Conservation (phyloP, 1,284 basidiomycete species). For the Cryptococcus hybrid region DNA sequence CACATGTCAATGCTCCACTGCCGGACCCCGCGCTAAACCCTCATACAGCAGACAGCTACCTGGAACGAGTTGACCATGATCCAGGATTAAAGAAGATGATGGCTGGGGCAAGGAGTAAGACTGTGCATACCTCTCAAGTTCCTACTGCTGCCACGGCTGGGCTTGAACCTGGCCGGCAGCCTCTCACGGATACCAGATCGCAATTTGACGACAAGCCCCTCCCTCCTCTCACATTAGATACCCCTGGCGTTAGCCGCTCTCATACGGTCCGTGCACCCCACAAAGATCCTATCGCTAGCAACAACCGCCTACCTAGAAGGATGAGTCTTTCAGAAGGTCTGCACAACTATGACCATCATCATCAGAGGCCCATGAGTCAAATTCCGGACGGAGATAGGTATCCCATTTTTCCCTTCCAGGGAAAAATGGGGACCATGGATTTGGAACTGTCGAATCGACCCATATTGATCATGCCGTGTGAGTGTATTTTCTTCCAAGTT, state of each 20-base stretch:
- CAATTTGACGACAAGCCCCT: slow-evolving; percentile 23
- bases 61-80: slow-evolving; percentile 40
- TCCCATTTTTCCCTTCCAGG: slow-evolving; percentile 25
- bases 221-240: slow-evolving; percentile 12
- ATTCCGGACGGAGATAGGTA: slow-evolving; percentile 35
- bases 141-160: slow-evolving; percentile 2
- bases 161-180: not conserved
- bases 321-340: slow-evolving; percentile 16
- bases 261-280: slow-evolving; percentile 11
- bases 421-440: not conserved
- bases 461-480: slow-evolving; percentile 21
- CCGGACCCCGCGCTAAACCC: slow-evolving; percentile 7
- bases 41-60: slow-evolving; percentile 34
- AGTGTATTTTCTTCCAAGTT: slow-evolving; percentile 7
- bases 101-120: slow-evolving; percentile 23
- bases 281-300: slow-evolving; percentile 5
- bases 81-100: slow-evolving; percentile 35
- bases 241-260: not conserved
- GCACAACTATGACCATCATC: slow-evolving; percentile 17
- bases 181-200: slow-evolving; percentile 3
- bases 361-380: slow-evolving; percentile 8
- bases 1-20: slow-evolving; percentile 4
- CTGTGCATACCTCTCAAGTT: slow-evolving; percentile 23
- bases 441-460: too few relatives aligned
- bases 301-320: slow-evolving; percentile 10